Evolutionary conservation across 1,284 basidiomycete genomes (phyloP), one percentile per base, ranked within the genome.

Genomic region (Leccinum pachyderme): DNA sequence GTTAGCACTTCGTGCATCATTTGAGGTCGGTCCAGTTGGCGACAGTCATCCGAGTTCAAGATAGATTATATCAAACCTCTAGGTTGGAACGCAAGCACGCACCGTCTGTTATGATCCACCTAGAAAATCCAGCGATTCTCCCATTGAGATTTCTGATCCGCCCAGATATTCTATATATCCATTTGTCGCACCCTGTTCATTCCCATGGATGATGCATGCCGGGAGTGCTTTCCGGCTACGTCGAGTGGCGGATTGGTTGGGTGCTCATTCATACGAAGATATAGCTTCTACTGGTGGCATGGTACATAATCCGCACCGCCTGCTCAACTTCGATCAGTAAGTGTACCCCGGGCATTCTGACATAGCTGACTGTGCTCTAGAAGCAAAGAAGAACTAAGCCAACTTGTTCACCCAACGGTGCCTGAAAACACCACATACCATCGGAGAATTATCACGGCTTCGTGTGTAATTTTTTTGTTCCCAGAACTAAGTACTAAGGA

Each of bases 81-180:
- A 70, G 70, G 48, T 52, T 46, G 63, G 54, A 37, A 45, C 53
- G 25, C 57, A 54, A 28, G 45, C 47, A 11, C 54, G 13, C 0
- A 56, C 74, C 8, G 60, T 78, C 32, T 71, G 73, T 29, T 74
- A 77, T 61, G 63, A 78, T 12, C 75, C 77, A 18, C 63, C 73
- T 12, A 63, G 63, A 11, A 59, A 67, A 18, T 62, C 65, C 25
- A 62, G 48, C 39, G 49, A 55, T 18, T 60, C 60, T 37, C 60
- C 69, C 41, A 60, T 73, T 39, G 61, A 73, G 53, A 47, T 69
- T 46, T 57, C 66, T 24, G 57, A 66, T 29, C 68, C 73, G 9
- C 60, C 64, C 33, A 65, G 65, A 28, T 87, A 87, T 65, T 77
- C 83, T 7, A 58, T 87, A 33, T 89, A 84, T 67, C 88, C 87